Conservation (phyloP, 768 basidiomycete species). For the Boletus rubroflammeus region DNA sequence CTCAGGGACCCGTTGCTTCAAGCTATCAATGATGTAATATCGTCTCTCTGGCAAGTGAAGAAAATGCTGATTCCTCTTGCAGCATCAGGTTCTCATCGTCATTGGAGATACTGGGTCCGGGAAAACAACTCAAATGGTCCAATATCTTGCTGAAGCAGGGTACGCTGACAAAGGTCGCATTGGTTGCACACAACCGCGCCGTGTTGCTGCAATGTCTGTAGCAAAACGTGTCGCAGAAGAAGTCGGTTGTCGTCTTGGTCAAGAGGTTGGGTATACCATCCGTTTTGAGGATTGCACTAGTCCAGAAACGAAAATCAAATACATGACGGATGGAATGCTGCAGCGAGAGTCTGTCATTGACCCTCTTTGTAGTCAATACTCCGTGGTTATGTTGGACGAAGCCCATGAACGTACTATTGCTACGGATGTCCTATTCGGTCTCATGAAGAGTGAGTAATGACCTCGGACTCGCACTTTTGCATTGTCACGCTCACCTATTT, state of each 20-base stretch:
- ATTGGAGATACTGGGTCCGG: conserved; percentile 99
- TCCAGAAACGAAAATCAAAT: conserved; percentile 98
- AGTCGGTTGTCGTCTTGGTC: conserved; percentile 94
- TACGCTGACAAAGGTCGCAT: conserved; percentile 88
- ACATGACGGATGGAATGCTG: conserved; percentile 99
- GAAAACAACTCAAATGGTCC: conserved; percentile 99
- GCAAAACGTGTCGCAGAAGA: conserved; percentile 98
- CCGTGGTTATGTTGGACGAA: conserved; percentile 97
- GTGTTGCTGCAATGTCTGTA: conserved; percentile 99
- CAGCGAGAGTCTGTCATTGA: conserved; percentile 96
- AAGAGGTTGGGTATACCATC: conserved; percentile 97
- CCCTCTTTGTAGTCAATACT: conserved; percentile 88
- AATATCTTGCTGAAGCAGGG: conserved; percentile 94
- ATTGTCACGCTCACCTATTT: conserved; percentile 17
- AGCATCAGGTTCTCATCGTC: conserved; percentile 91
- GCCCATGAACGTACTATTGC: conserved; percentile 98
- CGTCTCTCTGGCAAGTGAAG: background rate
- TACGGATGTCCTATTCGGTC: conserved; percentile 96
- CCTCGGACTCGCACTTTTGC: background rate
- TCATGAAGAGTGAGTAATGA: conserved; percentile 59
- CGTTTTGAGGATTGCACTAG: conserved; percentile 99
- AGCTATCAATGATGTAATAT: conserved; percentile 81
- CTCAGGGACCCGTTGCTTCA: conserved; percentile 85
- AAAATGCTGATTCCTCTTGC: conserved; percentile 15
- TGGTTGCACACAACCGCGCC: conserved; percentile 97